These are phyloP conservation scores for Pichia sp. DNA, from an alignment of 1,139 yeast genomes.

Conservation along the genomic window DNA sequence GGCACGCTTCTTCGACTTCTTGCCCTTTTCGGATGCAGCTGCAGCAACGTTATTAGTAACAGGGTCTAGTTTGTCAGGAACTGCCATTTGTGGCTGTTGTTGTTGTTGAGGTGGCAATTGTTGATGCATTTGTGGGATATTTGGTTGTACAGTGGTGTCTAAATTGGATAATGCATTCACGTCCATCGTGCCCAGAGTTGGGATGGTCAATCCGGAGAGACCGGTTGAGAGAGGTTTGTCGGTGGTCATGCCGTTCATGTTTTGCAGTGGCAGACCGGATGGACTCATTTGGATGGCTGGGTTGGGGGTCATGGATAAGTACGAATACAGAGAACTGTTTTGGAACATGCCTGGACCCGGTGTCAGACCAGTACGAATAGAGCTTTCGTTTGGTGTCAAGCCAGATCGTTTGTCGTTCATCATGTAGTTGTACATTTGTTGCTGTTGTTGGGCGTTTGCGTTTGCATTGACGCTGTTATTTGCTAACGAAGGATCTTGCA, in stretches of 20 bases:
- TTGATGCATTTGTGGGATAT: too few species aligned
- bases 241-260: too few species aligned
- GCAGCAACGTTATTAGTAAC: too few species aligned
- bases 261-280: too few species aligned
- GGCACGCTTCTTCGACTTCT: not conserved
- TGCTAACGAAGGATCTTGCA: too few species aligned
- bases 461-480: not conserved
- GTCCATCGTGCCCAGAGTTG: constrained; percentile 6
- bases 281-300: not conserved
- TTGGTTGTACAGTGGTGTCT: not conserved
- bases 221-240: constrained; percentile 8
- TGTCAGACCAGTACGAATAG: constrained; percentile 64
- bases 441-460: constrained; percentile 10
- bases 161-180: not conserved
- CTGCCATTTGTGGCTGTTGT: not conserved
- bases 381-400: constrained; percentile 68
- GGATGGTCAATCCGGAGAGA: constrained; percentile 4
- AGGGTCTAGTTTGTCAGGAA: too few species aligned
- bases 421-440: constrained; percentile 25
- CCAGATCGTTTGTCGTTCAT: constrained; percentile 44
- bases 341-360: constrained; percentile 36
- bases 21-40: too few species aligned
- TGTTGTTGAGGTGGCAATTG: not conserved
- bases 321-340: constrained; percentile 12
- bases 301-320: constrained; percentile 9